Evolutionary conservation across 164 flowering plant species (phyloP).

Genomic region (Vitis riparia): DNA sequence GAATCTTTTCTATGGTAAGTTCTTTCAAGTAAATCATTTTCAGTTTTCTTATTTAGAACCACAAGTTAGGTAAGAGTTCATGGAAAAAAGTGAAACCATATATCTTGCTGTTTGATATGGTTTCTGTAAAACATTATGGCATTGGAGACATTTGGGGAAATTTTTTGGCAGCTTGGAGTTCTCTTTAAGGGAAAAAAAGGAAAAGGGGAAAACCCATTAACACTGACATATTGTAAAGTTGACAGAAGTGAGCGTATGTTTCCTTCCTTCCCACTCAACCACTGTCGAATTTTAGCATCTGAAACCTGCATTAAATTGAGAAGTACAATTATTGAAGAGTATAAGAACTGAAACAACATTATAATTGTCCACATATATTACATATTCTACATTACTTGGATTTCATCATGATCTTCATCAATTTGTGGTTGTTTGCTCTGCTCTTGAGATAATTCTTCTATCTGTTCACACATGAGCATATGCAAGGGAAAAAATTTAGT

Average conservation of each 20-base stretch:
- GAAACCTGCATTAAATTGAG: constrained; percentile 44
- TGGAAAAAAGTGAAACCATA: no score
- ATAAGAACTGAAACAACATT: not conserved
- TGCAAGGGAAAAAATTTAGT: not conserved
- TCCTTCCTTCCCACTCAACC: constrained; percentile 83
- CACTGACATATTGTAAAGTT: constrained; percentile 83
- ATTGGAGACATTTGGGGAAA: not conserved
- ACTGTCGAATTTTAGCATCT: constrained; percentile 63
- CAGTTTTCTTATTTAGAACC: no score
- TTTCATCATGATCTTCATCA: constrained; percentile 37
- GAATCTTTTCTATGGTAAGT: not conserved
- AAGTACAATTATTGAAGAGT: not conserved
- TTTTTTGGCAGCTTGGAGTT: no score
- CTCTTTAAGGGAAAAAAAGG: not conserved
- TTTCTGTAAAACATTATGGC: not conserved
- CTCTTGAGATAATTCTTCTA: constrained; percentile 45
- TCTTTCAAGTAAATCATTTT: no score
- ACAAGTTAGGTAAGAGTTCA: no score
- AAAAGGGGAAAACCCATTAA: not conserved
- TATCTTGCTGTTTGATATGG: no score
- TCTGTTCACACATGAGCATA: constrained; percentile 26
- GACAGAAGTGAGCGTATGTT: constrained; percentile 86
- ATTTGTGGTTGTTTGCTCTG: constrained; percentile 24
- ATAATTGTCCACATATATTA: not conserved
- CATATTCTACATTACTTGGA: constrained; percentile 39